These are phyloP conservation scores for Paramecium tetraurelia DNA, from an alignment of 73 alveolate species.

Conservation along the genomic window DNA sequence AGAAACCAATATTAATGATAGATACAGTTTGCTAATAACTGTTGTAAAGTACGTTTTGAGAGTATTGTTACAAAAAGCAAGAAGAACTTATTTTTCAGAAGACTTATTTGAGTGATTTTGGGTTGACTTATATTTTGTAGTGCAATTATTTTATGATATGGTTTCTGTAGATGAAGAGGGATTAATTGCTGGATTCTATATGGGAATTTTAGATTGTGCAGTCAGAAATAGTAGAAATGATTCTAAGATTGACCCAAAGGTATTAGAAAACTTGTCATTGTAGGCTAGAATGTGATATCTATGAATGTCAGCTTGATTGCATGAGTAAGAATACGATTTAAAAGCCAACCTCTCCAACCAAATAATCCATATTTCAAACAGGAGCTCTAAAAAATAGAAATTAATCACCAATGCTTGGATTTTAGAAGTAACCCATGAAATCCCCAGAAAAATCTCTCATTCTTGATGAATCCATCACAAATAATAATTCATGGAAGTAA, in stretches of 20 bases:
- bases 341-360: not conserved
- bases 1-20: slow-evolving; percentile 16
- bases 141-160: slow-evolving; percentile 39
- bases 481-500: not conserved
- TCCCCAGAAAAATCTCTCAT: not conserved
- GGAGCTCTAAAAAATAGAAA: not conserved
- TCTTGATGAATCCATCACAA: not conserved
- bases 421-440: not conserved
- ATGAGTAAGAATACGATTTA: not conserved
- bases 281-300: not conserved
- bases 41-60: slow-evolving; percentile 30
- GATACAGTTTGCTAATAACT: slow-evolving; percentile 25
- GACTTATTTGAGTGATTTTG: slow-evolving; percentile 20
- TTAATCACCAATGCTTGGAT: not conserved
- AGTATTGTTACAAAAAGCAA: slow-evolving; percentile 30
- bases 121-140: slow-evolving; percentile 41
- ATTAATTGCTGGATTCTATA: slow-evolving; percentile 29
- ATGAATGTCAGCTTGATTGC: not conserved
- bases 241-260: not conserved
- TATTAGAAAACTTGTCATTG: not conserved
- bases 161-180: slow-evolving; percentile 57
- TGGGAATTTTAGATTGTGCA: slow-evolving; percentile 53
- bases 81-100: not conserved
- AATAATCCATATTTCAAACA: not conserved
- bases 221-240: not conserved